Evolutionary conservation across 257 asterid species (phyloP).

Genomic region (Nicotiana sylvestris): DNA sequence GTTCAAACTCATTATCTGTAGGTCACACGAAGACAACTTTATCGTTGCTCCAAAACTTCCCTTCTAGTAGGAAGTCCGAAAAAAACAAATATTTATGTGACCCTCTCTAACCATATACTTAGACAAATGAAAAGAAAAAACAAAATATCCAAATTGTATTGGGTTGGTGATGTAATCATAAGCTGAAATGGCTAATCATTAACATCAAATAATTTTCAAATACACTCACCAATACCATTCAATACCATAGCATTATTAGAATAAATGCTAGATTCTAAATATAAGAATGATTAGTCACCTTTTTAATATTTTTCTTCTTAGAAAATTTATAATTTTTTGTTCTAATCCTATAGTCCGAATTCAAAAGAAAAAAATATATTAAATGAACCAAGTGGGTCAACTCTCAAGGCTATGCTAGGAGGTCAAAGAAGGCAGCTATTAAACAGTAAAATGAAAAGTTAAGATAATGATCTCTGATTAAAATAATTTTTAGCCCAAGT

Average conservation of each 20-base stretch:
- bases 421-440: not conserved
- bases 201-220: not conserved
- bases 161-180: not conserved
- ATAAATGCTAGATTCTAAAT: not conserved
- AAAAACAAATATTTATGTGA: too few relatives aligned
- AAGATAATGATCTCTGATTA: not conserved
- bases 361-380: not conserved
- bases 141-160: not conserved
- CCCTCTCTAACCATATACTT: too few relatives aligned
- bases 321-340: not conserved
- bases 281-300: not conserved
- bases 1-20: too few relatives aligned
- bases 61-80: too few relatives aligned
- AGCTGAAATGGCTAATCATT: not conserved
- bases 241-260: too few relatives aligned
- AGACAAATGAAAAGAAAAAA: not conserved
- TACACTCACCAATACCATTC: not conserved
- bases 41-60: too few relatives aligned
- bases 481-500: not conserved
- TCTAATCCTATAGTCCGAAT: not conserved
- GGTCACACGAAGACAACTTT: too few relatives aligned
- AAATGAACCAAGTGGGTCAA: not conserved
- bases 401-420: not conserved
- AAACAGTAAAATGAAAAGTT: not conserved
- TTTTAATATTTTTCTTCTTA: not conserved